These are phyloP conservation scores for Fusarium aywerte DNA, from an alignment of 2,329 filamentous ascomycete genomes.

Conservation along the genomic window DNA sequence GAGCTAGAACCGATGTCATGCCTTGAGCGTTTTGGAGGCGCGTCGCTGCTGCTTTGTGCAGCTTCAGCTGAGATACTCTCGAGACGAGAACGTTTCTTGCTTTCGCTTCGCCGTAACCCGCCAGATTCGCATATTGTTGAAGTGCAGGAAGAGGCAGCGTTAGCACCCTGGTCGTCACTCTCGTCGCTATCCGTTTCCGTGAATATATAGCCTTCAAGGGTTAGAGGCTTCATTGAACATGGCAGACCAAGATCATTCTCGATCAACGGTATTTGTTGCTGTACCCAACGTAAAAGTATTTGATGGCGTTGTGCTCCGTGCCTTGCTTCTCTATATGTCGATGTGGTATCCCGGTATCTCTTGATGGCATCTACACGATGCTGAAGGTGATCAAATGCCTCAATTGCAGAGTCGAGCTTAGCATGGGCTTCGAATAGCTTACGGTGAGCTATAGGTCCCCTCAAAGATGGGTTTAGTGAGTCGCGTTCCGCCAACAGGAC, in stretches of 20 bases:
- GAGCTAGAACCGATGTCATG: neutral
- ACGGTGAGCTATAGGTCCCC: conserved; percentile 11
- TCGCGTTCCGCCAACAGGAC: conserved; percentile 38
- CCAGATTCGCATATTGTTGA: neutral
- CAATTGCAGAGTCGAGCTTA: conserved; percentile 30
- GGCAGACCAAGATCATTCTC: conserved; percentile 27
- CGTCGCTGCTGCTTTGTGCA: neutral
- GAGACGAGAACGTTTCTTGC: conserved; percentile 27
- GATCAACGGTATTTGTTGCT: conserved; percentile 34
- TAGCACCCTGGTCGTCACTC: conserved; percentile 6
- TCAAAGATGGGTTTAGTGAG: conserved; percentile 26
- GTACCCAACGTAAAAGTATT: conserved; percentile 36
- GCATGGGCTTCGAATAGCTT: conserved; percentile 25
- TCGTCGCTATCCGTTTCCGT: conserved; percentile 12
- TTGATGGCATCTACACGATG: conserved; percentile 19
- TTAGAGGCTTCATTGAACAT: neutral
- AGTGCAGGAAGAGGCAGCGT: neutral
- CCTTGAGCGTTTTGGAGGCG: conserved; percentile 18
- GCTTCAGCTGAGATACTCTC: conserved; percentile 11
- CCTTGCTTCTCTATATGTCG: conserved; percentile 25
- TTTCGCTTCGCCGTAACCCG: conserved; percentile 6
- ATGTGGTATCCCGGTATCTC: conserved; percentile 13
- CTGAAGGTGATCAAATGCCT: conserved; percentile 27
- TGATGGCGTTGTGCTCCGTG: conserved; percentile 28
- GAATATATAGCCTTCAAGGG: neutral